Conservation (phyloP, 2,329 filamentous ascomycete genomes). For the Macroventuria anomochaeta region DNA sequence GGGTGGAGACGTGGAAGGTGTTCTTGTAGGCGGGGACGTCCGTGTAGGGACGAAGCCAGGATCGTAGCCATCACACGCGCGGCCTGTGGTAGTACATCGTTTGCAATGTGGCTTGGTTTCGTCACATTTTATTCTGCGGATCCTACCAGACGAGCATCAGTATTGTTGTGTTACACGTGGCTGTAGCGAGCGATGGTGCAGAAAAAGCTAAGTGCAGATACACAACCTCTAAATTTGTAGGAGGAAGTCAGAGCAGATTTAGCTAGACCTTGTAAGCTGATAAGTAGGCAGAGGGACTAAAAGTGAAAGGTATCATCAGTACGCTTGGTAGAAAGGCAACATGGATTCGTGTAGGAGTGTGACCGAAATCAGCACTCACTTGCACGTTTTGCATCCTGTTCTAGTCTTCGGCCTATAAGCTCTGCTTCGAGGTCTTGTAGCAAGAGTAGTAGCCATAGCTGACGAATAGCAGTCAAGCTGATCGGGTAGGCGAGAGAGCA, state of each 20-base stretch:
- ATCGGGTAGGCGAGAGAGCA: not conserved
- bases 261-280: not conserved
- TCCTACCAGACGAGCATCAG: slow-evolving; percentile 25
- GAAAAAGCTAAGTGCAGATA: no score
- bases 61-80: slow-evolving; percentile 43
- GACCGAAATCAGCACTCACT: slow-evolving; percentile 16
- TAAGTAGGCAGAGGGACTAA: not conserved
- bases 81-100: slow-evolving; percentile 41
- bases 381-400: slow-evolving; percentile 19
- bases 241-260: no score
- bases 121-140: slow-evolving; percentile 45
- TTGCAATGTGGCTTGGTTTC: slow-evolving; percentile 41
- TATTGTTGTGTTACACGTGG: not conserved
- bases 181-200: not conserved
- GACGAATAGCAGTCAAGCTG: not conserved
- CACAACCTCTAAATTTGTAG: no score
- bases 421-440: not conserved
- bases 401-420: slow-evolving; percentile 11
- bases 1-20: not conserved
- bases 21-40: not conserved
- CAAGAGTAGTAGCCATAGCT: not conserved
- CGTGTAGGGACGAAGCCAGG: not conserved
- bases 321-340: not conserved
- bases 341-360: not conserved
- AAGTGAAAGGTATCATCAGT: no score